Conservation (phyloP, 441 rosid species). For the Bruguiera hainesii region DNA sequence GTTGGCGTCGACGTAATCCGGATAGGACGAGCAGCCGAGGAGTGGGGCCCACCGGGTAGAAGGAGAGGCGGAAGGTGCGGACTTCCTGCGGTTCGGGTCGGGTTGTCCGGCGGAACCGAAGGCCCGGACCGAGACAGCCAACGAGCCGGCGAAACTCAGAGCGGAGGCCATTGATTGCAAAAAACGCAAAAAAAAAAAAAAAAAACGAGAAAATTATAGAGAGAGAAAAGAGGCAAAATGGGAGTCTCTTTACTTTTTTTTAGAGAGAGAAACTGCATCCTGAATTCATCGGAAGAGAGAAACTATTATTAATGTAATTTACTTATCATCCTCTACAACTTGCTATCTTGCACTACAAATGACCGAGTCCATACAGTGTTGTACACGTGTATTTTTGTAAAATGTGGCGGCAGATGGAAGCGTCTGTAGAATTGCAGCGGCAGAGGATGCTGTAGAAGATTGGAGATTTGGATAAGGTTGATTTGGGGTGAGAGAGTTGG, state of each 20-base stretch:
- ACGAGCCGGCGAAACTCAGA: slow-evolving; percentile 26
- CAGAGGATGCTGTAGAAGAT: no score
- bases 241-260: neutral
- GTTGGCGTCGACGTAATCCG: slow-evolving; percentile 39
- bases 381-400: no score
- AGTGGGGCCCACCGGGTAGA: slow-evolving; percentile 67
- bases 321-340: neutral
- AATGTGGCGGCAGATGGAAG: no score
- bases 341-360: neutral
- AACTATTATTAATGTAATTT: neutral
- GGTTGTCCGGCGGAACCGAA: slow-evolving; percentile 29
- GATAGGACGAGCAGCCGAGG: slow-evolving; percentile 53
- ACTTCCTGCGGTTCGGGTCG: slow-evolving; percentile 20
- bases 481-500: no score
- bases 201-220: neutral
- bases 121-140: slow-evolving; percentile 37
- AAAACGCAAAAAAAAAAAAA: no score
- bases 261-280: neutral
- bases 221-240: neutral
- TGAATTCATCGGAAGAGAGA: neutral
- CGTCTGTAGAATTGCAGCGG: no score
- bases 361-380: no score
- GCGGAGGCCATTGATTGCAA: slow-evolving; percentile 38
- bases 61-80: slow-evolving; percentile 4
- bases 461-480: no score